Evolutionary conservation across 345 rosid genomes (phyloP).

Genomic region (Syzygium aqueum): DNA sequence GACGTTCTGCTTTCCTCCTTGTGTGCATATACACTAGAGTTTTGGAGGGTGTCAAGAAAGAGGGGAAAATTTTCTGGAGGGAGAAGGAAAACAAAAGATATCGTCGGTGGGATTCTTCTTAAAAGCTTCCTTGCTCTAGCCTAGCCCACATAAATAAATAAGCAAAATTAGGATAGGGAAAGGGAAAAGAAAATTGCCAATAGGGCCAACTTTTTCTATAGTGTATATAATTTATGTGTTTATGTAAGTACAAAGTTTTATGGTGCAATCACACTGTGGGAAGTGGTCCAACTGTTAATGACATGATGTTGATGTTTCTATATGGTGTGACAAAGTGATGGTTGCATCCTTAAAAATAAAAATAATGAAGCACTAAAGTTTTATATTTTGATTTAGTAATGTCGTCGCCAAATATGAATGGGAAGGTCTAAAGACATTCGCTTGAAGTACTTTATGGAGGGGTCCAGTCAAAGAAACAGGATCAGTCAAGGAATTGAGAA

Average conservation of each 20-base stretch:
- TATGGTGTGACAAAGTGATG: neutral
- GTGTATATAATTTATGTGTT: neutral
- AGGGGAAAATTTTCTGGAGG: neutral
- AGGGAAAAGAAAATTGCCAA: neutral
- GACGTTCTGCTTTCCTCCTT: neutral
- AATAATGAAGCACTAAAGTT: neutral
- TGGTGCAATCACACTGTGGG: neutral
- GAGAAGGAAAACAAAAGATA: neutral
- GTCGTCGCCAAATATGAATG: neutral
- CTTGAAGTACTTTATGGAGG: neutral
- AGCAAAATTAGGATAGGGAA: neutral
- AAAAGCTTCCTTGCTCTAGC: neutral
- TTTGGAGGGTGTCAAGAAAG: neutral
- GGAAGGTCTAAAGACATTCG: neutral
- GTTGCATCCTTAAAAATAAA: neutral
- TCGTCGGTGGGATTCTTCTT: constrained; percentile 40
- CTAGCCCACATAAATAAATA: neutral
- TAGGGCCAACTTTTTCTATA: neutral
- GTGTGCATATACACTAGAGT: neutral
- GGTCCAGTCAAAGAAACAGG: neutral
- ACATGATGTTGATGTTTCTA: neutral
- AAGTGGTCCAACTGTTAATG: constrained; percentile 5
- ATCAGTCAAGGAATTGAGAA: neutral
- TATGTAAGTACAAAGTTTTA: neutral
- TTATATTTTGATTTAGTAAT: neutral